A percentile compares a stretch with the other conserved stretches of the same genome.
Evolutionary conservation across 225 moss, liverwort and hornwort genomes (phyloP).

Genomic region (Climacium dendroides): DNA sequence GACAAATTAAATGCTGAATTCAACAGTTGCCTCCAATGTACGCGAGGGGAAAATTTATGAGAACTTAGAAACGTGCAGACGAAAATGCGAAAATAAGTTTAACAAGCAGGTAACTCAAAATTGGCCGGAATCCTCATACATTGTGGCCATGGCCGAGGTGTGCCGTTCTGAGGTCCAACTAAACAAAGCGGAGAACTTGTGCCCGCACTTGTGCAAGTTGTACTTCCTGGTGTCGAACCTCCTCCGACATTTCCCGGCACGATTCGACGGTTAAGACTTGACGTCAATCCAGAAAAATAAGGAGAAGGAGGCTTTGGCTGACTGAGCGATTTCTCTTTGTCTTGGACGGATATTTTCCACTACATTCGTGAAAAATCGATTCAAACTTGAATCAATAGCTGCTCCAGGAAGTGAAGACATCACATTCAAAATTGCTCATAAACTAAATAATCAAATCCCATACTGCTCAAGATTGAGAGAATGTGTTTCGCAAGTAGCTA

Average conservation of each 20-base stretch:
- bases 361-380: neutral
- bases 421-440: neutral
- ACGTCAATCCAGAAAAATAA: constrained; percentile 22
- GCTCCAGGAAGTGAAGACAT: neutral
- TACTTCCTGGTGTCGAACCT: constrained; percentile 9
- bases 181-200: constrained; percentile 14
- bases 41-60: neutral
- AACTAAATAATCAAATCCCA: neutral
- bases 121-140: constrained; percentile 10
- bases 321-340: constrained; percentile 23
- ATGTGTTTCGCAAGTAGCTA: neutral
- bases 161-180: constrained; percentile 33
- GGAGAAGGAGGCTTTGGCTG: constrained; percentile 34
- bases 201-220: constrained; percentile 13
- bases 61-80: neutral
- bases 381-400: neutral
- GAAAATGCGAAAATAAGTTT: neutral
- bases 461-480: neutral
- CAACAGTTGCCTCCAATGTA: neutral
- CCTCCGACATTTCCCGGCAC: constrained; percentile 6
- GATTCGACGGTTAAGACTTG: constrained; percentile 19
- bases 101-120: neutral
- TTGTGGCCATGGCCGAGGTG: constrained; percentile 45
- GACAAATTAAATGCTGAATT: neutral
- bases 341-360: constrained; percentile 21